Evolutionary conservation across 495 filamentous ascomycete genomes (phyloP).

Genomic region (Annulohypoxylon maeteangense): DNA sequence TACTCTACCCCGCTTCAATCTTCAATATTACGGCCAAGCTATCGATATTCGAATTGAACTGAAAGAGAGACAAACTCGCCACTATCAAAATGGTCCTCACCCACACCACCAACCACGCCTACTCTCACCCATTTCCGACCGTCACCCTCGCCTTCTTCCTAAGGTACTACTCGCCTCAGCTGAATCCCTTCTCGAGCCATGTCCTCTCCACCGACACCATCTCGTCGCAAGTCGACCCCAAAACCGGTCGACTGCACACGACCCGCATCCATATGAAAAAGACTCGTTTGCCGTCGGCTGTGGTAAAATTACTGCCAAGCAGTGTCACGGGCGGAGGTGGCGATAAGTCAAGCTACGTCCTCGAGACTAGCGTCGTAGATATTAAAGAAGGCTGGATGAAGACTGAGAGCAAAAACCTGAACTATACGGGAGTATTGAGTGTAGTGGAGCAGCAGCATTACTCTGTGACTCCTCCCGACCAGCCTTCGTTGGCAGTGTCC

Average conservation of each 20-base stretch:
- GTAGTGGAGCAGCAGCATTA: conserved; percentile 91
- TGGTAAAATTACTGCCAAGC: conserved; percentile 83
- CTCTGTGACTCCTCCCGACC: conserved; percentile 57
- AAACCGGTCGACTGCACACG: conserved; percentile 83
- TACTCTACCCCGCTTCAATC: not conserved
- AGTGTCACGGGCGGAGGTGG: conserved; percentile 73
- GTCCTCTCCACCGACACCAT: conserved; percentile 97
- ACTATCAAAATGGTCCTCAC: conserved; percentile 60
- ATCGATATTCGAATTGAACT: not conserved
- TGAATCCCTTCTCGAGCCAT: conserved; percentile 93
- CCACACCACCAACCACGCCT: conserved; percentile 84
- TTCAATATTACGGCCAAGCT: not conserved
- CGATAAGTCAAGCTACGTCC: conserved; percentile 84
- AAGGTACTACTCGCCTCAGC: conserved; percentile 78
- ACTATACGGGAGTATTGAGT: conserved; percentile 90
- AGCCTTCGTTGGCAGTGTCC: conserved; percentile 1
- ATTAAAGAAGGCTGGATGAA: conserved; percentile 88
- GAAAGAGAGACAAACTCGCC: conserved; percentile 12
- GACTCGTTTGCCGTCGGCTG: conserved; percentile 84
- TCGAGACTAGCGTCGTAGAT: conserved; percentile 92
- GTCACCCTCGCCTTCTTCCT: conserved; percentile 99
- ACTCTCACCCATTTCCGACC: conserved; percentile 87
- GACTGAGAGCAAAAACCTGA: conserved; percentile 84
- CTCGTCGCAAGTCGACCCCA: conserved; percentile 81
- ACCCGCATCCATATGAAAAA: conserved; percentile 93